phyloP scores from a whole-genome alignment of 2,329 filamentous ascomycete species.

The Thelonectria rubi region DNA sequence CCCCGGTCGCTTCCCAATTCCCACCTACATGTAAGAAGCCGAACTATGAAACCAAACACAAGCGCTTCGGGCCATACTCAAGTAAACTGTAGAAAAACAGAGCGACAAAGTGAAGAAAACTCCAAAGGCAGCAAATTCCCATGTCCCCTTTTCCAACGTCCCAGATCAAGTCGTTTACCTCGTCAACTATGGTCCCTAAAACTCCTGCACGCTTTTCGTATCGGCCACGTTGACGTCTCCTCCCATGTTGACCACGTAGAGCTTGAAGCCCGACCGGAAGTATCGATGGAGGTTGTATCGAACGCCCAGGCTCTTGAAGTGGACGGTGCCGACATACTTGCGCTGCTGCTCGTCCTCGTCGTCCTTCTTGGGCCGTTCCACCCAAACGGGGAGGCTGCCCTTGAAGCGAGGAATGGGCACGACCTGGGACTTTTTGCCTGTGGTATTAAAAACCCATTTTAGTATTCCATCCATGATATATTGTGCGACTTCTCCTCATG shows the following conservation, averaged over 20 bases:
- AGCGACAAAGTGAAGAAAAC: no score
- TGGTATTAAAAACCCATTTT: not conserved
- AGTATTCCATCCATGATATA: not conserved
- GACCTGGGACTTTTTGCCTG: constrained; percentile 3
- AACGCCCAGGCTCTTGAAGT: constrained; percentile 10
- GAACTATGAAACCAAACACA: no score
- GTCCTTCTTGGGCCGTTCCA: constrained; percentile 2
- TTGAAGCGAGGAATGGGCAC: constrained; percentile 10
- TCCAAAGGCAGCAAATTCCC: no score
- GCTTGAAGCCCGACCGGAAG: not conserved
- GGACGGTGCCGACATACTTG: constrained; percentile 7
- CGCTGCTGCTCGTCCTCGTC: no score
- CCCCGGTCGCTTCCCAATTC: no score
- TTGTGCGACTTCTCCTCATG: not conserved
- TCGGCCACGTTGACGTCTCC: not conserved
- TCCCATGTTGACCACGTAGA: constrained; percentile 13
- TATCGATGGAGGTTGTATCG: constrained; percentile 12
- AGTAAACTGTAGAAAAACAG: no score
- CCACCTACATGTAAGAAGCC: no score
- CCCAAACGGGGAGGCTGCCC: constrained; percentile 9
- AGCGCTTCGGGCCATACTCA: no score
- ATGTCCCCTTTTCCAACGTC: no score
- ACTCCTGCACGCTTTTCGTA: no score
- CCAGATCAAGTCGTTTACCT: no score
- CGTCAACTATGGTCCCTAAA: no score